Percentiles rank a stretch among this genome's conserved stretches.
These are phyloP conservation scores for Wickerhamomyces bisporus DNA, from an alignment of 805 yeast species.

Conservation along the genomic window DNA sequence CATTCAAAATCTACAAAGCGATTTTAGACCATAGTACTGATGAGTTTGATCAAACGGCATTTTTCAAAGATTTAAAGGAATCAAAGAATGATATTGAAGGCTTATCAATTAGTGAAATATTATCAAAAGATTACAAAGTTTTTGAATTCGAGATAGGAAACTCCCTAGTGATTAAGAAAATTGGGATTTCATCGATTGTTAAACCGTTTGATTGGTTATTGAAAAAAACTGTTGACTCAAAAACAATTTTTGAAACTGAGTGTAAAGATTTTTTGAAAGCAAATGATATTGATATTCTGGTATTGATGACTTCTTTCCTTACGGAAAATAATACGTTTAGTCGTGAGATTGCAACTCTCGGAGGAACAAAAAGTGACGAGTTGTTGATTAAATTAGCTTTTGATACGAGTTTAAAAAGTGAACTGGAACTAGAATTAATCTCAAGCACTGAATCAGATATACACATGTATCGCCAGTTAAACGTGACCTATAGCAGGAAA, in stretches of 20 bases:
- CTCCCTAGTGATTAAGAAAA: constrained; percentile 23
- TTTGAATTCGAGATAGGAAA: constrained; percentile 38
- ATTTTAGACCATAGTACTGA: not conserved
- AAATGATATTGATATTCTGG: constrained; percentile 21
- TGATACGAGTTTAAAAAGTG: constrained; percentile 11
- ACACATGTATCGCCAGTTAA: constrained; percentile 43
- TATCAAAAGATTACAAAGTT: constrained; percentile 82
- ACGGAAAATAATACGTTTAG: constrained; percentile 22
- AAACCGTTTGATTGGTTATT: constrained; percentile 45
- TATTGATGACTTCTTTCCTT: constrained; percentile 41
- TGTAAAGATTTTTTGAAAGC: constrained; percentile 25
- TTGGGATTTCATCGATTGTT: constrained; percentile 79
- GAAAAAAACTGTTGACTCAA: constrained; percentile 6
- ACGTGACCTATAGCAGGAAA: constrained; percentile 68
- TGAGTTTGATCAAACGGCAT: constrained; percentile 3
- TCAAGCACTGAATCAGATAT: not conserved
- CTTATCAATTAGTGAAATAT: constrained; percentile 52
- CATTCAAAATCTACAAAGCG: constrained; percentile 33
- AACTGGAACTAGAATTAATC: constrained; percentile 6
- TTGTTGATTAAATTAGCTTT: constrained; percentile 15
- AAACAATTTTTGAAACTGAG: constrained; percentile 23
- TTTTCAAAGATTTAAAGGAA: constrained; percentile 30
- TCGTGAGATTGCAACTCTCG: constrained; percentile 39
- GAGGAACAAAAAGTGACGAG: constrained; percentile 1
- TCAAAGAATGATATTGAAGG: constrained; percentile 65